Evolutionary conservation across 345 rosid species (phyloP).

Genomic region (Boechera divaricarpa): DNA sequence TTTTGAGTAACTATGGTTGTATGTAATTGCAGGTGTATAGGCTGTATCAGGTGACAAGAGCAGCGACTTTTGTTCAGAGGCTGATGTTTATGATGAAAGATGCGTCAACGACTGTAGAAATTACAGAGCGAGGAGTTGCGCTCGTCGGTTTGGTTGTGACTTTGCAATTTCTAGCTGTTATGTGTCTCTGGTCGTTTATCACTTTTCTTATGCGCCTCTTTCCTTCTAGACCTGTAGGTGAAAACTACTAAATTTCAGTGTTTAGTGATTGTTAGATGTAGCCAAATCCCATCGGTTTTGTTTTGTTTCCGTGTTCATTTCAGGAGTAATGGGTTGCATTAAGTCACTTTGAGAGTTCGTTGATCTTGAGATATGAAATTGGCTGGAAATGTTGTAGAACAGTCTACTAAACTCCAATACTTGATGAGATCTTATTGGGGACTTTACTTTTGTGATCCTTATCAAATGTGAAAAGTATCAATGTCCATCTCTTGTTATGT

Average conservation of each 20-base stretch:
- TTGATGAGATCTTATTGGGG: neutral
- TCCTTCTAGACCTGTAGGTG: conserved; percentile 83
- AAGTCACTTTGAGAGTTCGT: neutral
- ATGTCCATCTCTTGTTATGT: too few species aligned
- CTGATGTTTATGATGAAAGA: conserved; percentile 71
- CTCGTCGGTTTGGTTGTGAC: conserved; percentile 67
- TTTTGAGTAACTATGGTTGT: conserved; percentile 11
- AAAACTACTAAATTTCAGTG: conserved; percentile 58
- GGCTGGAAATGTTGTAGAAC: neutral
- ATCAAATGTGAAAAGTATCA: neutral
- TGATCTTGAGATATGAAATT: neutral
- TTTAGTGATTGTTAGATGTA: conserved; percentile 21
- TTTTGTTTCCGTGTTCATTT: neutral
- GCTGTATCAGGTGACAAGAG: conserved; percentile 81
- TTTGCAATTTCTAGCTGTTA: conserved; percentile 70
- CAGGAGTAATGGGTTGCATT: neutral
- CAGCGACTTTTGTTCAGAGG: conserved; percentile 73
- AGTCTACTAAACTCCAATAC: neutral
- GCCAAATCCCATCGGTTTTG: conserved; percentile 7
- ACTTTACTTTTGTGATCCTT: neutral
- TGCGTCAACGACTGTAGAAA: conserved; percentile 52
- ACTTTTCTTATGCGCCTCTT: conserved; percentile 83
- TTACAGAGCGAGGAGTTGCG: conserved; percentile 62
- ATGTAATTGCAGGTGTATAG: conserved; percentile 69
- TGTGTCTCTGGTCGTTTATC: conserved; percentile 84